A percentile compares a stretch with the other conserved stretches of the same genome.
Conservation (phyloP, 768 basidiomycete genomes). For the Dendrothele bispora region DNA sequence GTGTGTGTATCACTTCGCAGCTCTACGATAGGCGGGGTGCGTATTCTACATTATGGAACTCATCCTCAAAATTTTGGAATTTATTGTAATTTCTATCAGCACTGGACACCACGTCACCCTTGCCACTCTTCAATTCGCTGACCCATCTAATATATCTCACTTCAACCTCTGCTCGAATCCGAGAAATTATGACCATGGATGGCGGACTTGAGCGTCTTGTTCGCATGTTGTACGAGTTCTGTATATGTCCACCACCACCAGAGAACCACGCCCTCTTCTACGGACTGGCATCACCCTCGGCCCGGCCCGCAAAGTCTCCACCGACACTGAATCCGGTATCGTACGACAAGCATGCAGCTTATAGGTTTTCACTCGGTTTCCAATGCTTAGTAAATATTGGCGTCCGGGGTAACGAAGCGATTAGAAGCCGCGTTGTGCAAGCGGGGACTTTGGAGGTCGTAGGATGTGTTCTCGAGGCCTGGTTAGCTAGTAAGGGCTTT, state of each 20-base stretch:
- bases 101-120: conserved; percentile 53
- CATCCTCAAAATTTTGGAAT: conserved; percentile 16
- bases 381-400: conserved; percentile 98
- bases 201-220: conserved; percentile 96
- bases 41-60: conserved; percentile 24
- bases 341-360: conserved; percentile 83
- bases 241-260: conserved; percentile 78
- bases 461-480: conserved; percentile 90
- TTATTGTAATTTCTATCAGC: conserved; percentile 27
- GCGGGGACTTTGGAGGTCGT: conserved; percentile 93
- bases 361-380: conserved; percentile 90
- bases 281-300: conserved; percentile 68
- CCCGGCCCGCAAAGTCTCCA: conserved; percentile 51
- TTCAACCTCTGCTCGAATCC: conserved; percentile 94
- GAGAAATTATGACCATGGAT: conserved; percentile 97
- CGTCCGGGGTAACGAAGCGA: conserved; percentile 90
- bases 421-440: conserved; percentile 89
- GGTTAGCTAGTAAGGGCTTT: conserved; percentile 87
- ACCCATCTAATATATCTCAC: conserved; percentile 96
- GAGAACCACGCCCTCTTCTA: conserved; percentile 77
- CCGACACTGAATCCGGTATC: conserved; percentile 67
- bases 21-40: conserved; percentile 92
- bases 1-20: conserved; percentile 91
- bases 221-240: conserved; percentile 87
- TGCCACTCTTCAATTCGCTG: conserved; percentile 88